Conservation (phyloP, 2,329 filamentous ascomycete species). For the Trichoderma asperellum region DNA sequence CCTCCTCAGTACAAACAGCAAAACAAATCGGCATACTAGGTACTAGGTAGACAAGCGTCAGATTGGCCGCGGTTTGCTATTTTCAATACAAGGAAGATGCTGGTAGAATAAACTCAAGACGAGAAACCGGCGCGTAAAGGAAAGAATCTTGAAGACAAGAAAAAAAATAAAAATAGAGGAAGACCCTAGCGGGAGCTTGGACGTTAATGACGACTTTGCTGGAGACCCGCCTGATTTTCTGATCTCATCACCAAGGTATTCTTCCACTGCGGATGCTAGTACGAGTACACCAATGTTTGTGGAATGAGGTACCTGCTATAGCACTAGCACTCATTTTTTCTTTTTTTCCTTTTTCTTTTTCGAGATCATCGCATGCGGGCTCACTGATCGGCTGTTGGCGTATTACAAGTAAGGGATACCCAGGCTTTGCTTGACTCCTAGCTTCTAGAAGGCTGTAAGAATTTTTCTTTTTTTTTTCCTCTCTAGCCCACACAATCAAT, state of each 20-base stretch:
- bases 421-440: constrained; percentile 1
- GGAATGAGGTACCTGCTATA: background rate
- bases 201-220: background rate
- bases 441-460: constrained; percentile 1
- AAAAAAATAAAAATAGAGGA: background rate
- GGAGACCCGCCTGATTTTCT: background rate
- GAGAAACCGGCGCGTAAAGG: background rate
- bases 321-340: background rate
- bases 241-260: background rate
- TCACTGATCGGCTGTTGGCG: constrained; percentile 16
- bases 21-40: background rate
- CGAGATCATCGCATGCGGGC: constrained; percentile 11
- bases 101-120: background rate
- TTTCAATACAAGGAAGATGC: background rate
- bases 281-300: background rate
- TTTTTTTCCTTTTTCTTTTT: background rate
- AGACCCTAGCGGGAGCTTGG: background rate
- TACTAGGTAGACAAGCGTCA: background rate
- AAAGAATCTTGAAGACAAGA: background rate
- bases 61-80: background rate
- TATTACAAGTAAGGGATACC: background rate
- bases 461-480: background rate
- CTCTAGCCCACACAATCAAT: background rate
- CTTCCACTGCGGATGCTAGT: background rate
- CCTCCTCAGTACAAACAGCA: background rate